Evolutionary conservation across 2,329 filamentous ascomycete genomes (phyloP).

Genomic region (Paecilomyces fulvus): DNA sequence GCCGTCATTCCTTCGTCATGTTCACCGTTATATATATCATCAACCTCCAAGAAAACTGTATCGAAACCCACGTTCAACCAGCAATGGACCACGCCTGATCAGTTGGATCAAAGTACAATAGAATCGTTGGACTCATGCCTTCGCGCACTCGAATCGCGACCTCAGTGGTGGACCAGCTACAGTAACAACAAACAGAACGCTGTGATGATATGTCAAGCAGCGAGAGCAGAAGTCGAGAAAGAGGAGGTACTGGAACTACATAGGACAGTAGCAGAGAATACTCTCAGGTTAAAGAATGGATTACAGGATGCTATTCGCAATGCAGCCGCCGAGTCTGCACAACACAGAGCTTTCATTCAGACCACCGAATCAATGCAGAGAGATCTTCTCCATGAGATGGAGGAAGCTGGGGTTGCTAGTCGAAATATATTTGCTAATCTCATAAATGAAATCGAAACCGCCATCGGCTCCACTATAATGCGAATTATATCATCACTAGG

Average conservation of each 20-base stretch:
- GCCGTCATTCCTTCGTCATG: slow-evolving; percentile 45
- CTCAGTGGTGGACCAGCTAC: slow-evolving; percentile 57
- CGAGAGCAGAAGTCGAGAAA: slow-evolving; percentile 50
- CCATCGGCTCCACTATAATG: slow-evolving; percentile 14
- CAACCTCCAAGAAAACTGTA: slow-evolving; percentile 18
- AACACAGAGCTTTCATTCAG: slow-evolving; percentile 27
- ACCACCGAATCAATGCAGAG: slow-evolving; percentile 21
- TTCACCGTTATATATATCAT: slow-evolving; percentile 37
- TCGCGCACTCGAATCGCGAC: slow-evolving; percentile 43
- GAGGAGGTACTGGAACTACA: slow-evolving; percentile 35
- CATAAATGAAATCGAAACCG: slow-evolving; percentile 16
- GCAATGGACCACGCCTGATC: slow-evolving; percentile 8
- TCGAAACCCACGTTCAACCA: background rate
- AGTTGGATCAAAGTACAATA: slow-evolving; percentile 10
- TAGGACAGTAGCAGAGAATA: slow-evolving; percentile 28
- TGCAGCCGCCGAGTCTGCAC: slow-evolving; percentile 19
- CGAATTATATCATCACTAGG: slow-evolving; percentile 12
- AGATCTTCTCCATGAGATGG: slow-evolving; percentile 23
- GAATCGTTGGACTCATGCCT: slow-evolving; percentile 43
- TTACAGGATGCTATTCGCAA: slow-evolving; percentile 26
- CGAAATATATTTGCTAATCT: slow-evolving; percentile 17
- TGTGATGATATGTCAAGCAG: slow-evolving; percentile 53
- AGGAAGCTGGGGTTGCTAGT: slow-evolving; percentile 17
- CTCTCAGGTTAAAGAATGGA: slow-evolving; percentile 24
- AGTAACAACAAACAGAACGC: slow-evolving; percentile 55